A percentile compares a stretch with the other conserved stretches of the same genome.
phyloP scores from a whole-genome alignment of 257 asterid genomes.

The Solanum sejunctum region DNA sequence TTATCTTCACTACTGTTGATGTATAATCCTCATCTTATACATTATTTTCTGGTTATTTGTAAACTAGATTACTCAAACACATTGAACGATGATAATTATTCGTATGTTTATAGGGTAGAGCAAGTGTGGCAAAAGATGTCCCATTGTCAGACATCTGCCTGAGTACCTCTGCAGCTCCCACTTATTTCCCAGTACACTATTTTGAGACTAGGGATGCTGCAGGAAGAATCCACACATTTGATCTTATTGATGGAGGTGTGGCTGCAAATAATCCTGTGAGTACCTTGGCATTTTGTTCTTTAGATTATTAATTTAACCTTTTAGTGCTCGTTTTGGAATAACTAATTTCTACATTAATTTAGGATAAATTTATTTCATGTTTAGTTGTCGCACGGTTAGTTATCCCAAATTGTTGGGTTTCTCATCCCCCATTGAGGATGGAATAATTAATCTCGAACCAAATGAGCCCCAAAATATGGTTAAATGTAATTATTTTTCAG shows the following conservation, averaged over 20 bases:
- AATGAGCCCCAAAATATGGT: too few species aligned
- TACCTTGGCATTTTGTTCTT: neutral
- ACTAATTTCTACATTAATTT: too few species aligned
- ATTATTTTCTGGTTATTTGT: neutral
- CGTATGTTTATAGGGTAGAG: slow-evolving; percentile 20
- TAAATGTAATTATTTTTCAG: too few species aligned
- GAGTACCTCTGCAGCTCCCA: slow-evolving; percentile 64
- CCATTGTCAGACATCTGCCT: slow-evolving; percentile 44
- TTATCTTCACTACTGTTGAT: neutral
- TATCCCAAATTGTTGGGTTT: too few species aligned
- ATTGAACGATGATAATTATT: neutral
- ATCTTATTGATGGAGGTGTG: slow-evolving; percentile 58
- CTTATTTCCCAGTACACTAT: slow-evolving; percentile 49
- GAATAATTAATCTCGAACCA: too few species aligned
- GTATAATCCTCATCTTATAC: neutral
- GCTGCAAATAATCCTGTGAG: slow-evolving; percentile 58
- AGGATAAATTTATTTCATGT: too few species aligned
- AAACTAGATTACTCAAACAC: neutral
- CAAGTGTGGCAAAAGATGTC: slow-evolving; percentile 25
- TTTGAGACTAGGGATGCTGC: slow-evolving; percentile 28
- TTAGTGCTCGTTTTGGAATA: neutral
- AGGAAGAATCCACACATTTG: slow-evolving; percentile 16
- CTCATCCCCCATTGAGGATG: too few species aligned
- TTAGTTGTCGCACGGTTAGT: too few species aligned
- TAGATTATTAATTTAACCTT: too few species aligned